These are phyloP conservation scores for apple (Malus domestica) DNA, from an alignment of 306 rosid genomes.

Conservation along the genomic window ASM211411v1 NC_041792.1:5473001-5473500, in stretches of 20 bases:
- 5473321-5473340: conserved; percentile 98
- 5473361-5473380: conserved; percentile 70
- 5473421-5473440: conserved; percentile 68
- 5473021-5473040: background rate
- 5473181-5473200: background rate
- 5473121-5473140: background rate
- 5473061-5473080: background rate
- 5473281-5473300: background rate
- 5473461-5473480: conserved; percentile 96
- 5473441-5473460: conserved; percentile 64
- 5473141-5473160: background rate
- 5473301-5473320: conserved; percentile 29
- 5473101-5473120: background rate
- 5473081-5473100: background rate
- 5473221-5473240: background rate
- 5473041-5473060: background rate
- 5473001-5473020: background rate
- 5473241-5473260: background rate
- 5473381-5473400: conserved; percentile 66
- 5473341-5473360: conserved; percentile 86
- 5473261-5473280: background rate
- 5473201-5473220: background rate
- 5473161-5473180: background rate
- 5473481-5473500: conserved; percentile 81
- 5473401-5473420: conserved; percentile 56